phyloP scores from a whole-genome alignment of 1,139 yeast genomes.

The Candida buenavistaensis region DNA sequence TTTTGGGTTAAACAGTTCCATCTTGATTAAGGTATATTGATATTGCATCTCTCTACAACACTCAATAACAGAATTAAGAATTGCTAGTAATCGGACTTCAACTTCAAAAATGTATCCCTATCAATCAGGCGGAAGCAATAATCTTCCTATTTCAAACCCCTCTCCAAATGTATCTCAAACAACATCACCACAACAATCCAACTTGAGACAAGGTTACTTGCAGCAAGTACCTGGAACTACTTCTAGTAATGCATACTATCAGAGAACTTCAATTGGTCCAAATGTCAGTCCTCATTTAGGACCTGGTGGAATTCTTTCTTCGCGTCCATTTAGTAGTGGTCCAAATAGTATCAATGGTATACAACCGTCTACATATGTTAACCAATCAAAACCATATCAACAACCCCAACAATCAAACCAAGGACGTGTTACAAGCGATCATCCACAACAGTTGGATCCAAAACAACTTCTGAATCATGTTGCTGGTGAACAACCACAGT shows the following conservation, averaged over 20 bases:
- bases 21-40: too few relatives aligned
- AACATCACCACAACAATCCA: conserved; percentile 7
- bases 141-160: conserved; percentile 6
- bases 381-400: conserved; percentile 9
- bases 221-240: conserved; percentile 7
- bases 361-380: conserved; percentile 7
- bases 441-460: conserved; percentile 17
- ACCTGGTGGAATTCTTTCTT: conserved; percentile 9
- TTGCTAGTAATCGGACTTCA: too few relatives aligned
- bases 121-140: conserved; percentile 8
- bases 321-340: conserved; percentile 10
- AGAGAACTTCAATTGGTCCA: conserved; percentile 1
- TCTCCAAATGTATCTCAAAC: conserved; percentile 5
- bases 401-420: conserved; percentile 10
- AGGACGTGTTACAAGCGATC: conserved; percentile 11
- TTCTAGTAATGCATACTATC: conserved; percentile 3
- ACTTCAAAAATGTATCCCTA: conserved; percentile 14
- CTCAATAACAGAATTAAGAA: not conserved
- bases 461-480: conserved; percentile 15
- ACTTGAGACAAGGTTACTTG: conserved; percentile 5
- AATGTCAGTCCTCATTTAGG: conserved; percentile 14
- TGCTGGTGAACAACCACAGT: conserved; percentile 12
- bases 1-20: too few relatives aligned
- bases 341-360: conserved; percentile 9
- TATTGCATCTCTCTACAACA: too few relatives aligned